phyloP scores from a whole-genome alignment of 2,329 filamentous ascomycete genomes.

The Aspergillus sp. region DNA sequence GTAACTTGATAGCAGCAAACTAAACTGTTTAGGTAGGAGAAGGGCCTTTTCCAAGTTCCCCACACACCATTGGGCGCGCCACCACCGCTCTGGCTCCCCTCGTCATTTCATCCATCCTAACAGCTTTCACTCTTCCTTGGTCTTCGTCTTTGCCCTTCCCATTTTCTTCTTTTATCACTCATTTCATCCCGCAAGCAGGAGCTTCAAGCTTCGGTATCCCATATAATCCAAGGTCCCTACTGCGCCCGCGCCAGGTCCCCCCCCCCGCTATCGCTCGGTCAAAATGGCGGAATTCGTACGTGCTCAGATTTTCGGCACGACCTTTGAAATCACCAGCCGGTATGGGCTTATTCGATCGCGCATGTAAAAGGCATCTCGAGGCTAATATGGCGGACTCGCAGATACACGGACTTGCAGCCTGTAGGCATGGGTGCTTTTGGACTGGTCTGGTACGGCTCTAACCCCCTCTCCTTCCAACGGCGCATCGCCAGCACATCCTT shows the following conservation, averaged over 20 bases:
- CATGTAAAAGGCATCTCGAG: neutral
- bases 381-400: slow-evolving; percentile 43
- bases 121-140: slow-evolving; percentile 11
- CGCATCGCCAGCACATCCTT: slow-evolving; percentile 8
- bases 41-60: slow-evolving; percentile 24
- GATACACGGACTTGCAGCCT: slow-evolving; percentile 96
- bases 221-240: neutral
- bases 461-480: slow-evolving; percentile 8
- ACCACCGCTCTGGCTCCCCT: slow-evolving; percentile 23
- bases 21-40: slow-evolving; percentile 8
- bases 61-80: slow-evolving; percentile 28
- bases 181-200: neutral
- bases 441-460: slow-evolving; percentile 77
- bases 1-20: slow-evolving; percentile 18
- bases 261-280: slow-evolving; percentile 14
- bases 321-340: slow-evolving; percentile 99
- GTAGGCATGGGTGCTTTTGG: slow-evolving; percentile 99
- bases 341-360: slow-evolving; percentile 43
- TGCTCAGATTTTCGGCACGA: slow-evolving; percentile 98
- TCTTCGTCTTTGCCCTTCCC: neutral
- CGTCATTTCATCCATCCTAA: slow-evolving; percentile 16
- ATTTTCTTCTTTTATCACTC: slow-evolving; percentile 12
- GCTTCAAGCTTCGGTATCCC: neutral
- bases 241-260: slow-evolving; percentile 15
- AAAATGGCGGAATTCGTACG: slow-evolving; percentile 98